Evolutionary conservation across 345 rosid genomes (phyloP), one percentile per base, ranked within the genome.

Genomic region (Sapria himalayana): DNA sequence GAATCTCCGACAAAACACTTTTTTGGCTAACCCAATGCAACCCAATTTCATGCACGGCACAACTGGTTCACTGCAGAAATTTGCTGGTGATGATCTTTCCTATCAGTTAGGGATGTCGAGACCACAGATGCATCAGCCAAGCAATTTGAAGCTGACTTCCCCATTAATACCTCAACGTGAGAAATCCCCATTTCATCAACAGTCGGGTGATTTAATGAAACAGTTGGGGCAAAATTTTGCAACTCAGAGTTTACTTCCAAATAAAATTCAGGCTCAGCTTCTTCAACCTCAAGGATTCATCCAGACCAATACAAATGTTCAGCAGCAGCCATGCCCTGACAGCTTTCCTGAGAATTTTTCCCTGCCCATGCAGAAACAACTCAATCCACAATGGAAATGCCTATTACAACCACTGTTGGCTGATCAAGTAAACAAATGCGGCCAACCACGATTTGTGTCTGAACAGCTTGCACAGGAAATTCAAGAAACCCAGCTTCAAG

Each of bases 1-100:
- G 93, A 84, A 63, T 56, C 62, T 82, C 86, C 93, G 74, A 51
- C 95, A 80, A 50, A 75, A 57, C 48, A 39, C 86, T 53, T 60
- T 58, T 29, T 33, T 69, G 21, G 56, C 60, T 19, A 65, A 61
- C 62, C 24, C 81, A 19, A 29, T 73, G 43, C 78, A 66, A 52
- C 62, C 70, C 7, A 64, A 60, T 62, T 66, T 59, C 52, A 33
- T 60, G 53, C 67, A 64, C 25, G 51, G 71, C 19, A 44, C 67
- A 45, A 50, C 74, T 17, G 66, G 66, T 12, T 57, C 71, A 35
- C 41, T 65, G 43, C 78, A 62, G 50, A 67, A 65, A 46, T 56
- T 67, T 32, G 29, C 52, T 12, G 68, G 64, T 37, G 39, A 55
- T 23, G 77, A 74, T 60, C 55, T 59, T 50, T 70, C 77, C 11